Base-by-base conservation (phyloP, 805 yeast species). In the Pichia rugopelliculosa region DNA sequence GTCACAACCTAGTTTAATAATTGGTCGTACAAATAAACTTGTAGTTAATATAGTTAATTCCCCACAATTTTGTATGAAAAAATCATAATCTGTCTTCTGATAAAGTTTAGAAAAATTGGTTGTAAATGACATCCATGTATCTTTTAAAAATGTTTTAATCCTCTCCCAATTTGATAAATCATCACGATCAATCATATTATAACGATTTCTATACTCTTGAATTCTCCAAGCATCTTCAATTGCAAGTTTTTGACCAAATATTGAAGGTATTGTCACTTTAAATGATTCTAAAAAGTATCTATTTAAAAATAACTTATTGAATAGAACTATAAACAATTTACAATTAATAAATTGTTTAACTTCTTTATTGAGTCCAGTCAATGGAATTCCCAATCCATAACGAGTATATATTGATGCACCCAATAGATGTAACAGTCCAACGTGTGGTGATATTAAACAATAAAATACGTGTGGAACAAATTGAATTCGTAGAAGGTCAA, bases 211-310 rank as follows among this genome's bases (percentile, higher is more conserved):
- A 24, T 39, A 39, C 8, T 36, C 44, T 23, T 43, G 50, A 13
- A 47, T 47, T 4, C 18, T 22, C 42, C 39, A 33, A 18, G 47
- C 40, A 39, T 47, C 50, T 4, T 25, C 24, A 6, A 18, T 13
- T 13, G 41, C 18, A 15, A 47, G 20, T 17, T 36, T 42, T 1
- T 24, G 8, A 5, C 47, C 50, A 42, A 43, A 47, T 21, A 47
- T 23, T 11, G 34, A 37, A 2, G 47, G 47, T 12, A 36, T 40
- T 12, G 47, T 47, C 4, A 17, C 22, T 22, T 13, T 47, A 30
- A 47, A 43, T 7, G 50, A 43, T 13, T 20, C 20, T 13, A 26
- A 39, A 27, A 24, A 47, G 12, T 43, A 47, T 23, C 36, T 25
- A 36, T 47, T 47, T 3, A 47, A 4, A 15, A 46, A 39, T 4